Conservation (phyloP, 1,139 yeast species). For the Kurtzmaniella quercitrusa region DNA sequence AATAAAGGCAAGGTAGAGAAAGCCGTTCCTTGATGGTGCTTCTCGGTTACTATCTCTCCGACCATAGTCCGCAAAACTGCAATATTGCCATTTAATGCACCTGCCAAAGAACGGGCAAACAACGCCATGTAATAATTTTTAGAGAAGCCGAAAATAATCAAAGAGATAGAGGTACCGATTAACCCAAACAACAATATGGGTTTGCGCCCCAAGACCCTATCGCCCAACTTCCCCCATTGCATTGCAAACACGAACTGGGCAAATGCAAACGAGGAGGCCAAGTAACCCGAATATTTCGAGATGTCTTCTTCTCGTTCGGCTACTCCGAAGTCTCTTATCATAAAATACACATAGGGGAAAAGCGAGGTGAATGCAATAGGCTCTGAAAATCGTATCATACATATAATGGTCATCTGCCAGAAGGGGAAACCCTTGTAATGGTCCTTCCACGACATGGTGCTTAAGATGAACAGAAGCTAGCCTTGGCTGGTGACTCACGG, state of each 20-base stretch:
- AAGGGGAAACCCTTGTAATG: constrained; percentile 31
- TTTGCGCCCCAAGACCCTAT: constrained; percentile 28
- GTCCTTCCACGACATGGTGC: constrained; percentile 11
- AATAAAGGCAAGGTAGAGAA: constrained; percentile 32
- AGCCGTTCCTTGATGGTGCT: constrained; percentile 34
- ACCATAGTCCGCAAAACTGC: constrained; percentile 36
- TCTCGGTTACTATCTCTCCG: constrained; percentile 35
- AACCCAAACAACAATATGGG: constrained; percentile 28
- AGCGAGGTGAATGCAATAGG: constrained; percentile 38
- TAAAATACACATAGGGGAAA: constrained; percentile 36
- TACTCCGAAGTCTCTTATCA: constrained; percentile 34
- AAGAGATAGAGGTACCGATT: constrained; percentile 26
- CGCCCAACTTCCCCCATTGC: constrained; percentile 33
- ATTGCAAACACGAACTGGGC: constrained; percentile 34
- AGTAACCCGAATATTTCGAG: constrained; percentile 33
- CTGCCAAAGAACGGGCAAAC: constrained; percentile 29
- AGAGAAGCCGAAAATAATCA: constrained; percentile 31
- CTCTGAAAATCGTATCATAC: constrained; percentile 31
- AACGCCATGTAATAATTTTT: constrained; percentile 30
- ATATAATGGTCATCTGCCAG: constrained; percentile 30
- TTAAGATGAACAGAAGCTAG: neutral
- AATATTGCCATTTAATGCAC: constrained; percentile 33
- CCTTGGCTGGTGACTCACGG: neutral
- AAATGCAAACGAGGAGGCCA: constrained; percentile 36
- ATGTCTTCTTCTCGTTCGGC: constrained; percentile 33